These are phyloP conservation scores for Hibiscus trionum DNA, from an alignment of 345 rosid genomes.

Conservation along the genomic window DNA sequence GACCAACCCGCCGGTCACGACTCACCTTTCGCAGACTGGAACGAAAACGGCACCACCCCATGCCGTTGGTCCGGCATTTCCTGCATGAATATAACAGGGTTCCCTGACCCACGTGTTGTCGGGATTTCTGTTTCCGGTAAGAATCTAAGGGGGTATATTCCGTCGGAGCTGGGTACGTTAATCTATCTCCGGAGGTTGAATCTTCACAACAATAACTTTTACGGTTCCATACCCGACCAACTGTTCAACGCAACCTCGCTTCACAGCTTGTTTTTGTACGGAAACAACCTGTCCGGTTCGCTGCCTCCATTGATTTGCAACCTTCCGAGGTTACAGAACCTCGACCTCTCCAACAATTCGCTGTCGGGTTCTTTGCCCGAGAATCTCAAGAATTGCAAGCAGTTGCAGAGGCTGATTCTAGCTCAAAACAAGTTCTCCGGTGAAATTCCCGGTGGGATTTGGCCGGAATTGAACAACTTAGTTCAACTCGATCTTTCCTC, in stretches of 20 bases:
- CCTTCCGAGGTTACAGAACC: constrained; percentile 72
- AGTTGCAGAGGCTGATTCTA: constrained; percentile 69
- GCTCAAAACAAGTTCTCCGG: constrained; percentile 60
- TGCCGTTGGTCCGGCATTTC: constrained; percentile 84
- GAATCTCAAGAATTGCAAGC: constrained; percentile 54
- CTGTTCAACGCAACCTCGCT: constrained; percentile 87
- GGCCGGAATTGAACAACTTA: constrained; percentile 64
- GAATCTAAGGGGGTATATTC: constrained; percentile 71
- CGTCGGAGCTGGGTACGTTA: constrained; percentile 80
- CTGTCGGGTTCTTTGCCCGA: constrained; percentile 60
- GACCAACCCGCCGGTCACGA: constrained; percentile 24
- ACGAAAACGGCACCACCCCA: constrained; percentile 63
- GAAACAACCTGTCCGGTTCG: constrained; percentile 73
- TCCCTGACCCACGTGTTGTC: constrained; percentile 59
- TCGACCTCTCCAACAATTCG: constrained; percentile 77
- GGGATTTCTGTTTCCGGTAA: constrained; percentile 64
- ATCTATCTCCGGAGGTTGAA: constrained; percentile 78
- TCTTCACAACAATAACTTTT: constrained; percentile 61
- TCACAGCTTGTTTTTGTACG: constrained; percentile 68
- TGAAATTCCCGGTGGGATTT: constrained; percentile 57
- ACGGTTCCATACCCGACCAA: constrained; percentile 64
- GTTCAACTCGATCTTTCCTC: constrained; percentile 81
- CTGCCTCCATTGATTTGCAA: constrained; percentile 71
- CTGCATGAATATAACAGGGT: constrained; percentile 59
- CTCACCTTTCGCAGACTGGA: constrained; percentile 69